A percentile compares a stretch with the other conserved stretches of the same genome.
These are phyloP conservation scores for Fusarium luffae DNA, from an alignment of 2,329 filamentous ascomycete species.

Conservation along the genomic window DNA sequence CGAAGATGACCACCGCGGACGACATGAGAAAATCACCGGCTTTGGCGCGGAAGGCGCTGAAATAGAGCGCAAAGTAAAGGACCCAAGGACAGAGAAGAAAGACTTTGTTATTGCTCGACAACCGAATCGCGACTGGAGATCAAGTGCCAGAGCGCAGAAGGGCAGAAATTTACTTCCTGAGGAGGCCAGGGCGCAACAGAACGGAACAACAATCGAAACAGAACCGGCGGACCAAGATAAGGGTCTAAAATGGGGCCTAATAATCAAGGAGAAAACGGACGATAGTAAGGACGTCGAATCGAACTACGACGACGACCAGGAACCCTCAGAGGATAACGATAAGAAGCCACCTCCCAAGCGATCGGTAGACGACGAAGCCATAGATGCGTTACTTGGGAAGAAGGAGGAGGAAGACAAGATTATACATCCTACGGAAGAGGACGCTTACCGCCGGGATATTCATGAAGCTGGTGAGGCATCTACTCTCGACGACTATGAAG, in stretches of 20 bases:
- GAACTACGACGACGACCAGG: constrained; percentile 10
- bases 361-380: constrained; percentile 63
- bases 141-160: constrained; percentile 61
- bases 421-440: constrained; percentile 69
- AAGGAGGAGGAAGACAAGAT: constrained; percentile 60
- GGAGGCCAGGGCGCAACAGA: constrained; percentile 61
- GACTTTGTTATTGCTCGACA: constrained; percentile 67
- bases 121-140: constrained; percentile 72
- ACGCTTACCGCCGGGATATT: constrained; percentile 77
- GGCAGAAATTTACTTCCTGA: constrained; percentile 70
- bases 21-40: constrained; percentile 61
- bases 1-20: constrained; percentile 45
- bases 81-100: constrained; percentile 45
- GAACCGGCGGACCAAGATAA: constrained; percentile 60
- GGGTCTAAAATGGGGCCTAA: constrained; percentile 67
- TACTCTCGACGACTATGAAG: constrained; percentile 84
- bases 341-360: constrained; percentile 20
- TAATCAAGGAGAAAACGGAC: constrained; percentile 62
- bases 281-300: constrained; percentile 53
- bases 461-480: constrained; percentile 78
- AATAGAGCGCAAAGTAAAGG: constrained; percentile 52
- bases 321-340: constrained; percentile 8
- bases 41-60: constrained; percentile 60
- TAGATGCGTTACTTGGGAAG: constrained; percentile 74
- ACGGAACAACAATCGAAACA: constrained; percentile 44